These are phyloP conservation scores for Komagataella pseudopastoris DNA, from an alignment of 805 yeast genomes.

Conservation along the genomic window DNA sequence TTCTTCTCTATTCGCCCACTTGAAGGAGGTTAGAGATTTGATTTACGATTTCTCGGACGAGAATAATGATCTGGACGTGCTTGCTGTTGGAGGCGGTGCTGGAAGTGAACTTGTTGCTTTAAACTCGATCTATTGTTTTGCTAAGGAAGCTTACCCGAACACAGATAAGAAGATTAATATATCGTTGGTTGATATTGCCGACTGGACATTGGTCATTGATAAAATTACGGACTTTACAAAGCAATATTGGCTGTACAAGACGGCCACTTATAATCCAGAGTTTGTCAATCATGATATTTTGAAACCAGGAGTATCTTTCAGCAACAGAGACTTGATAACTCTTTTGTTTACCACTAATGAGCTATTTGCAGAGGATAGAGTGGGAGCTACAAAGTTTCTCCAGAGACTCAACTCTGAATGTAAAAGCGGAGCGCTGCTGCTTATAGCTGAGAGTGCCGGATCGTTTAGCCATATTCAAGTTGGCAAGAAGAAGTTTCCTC, in stretches of 20 bases:
- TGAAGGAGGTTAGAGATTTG: slow-evolving; percentile 7
- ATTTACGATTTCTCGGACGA: slow-evolving; percentile 6
- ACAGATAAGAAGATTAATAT: slow-evolving; percentile 11
- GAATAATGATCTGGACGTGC: slow-evolving; percentile 18
- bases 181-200: slow-evolving; percentile 61
- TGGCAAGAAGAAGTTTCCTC: slow-evolving; percentile 70
- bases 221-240: slow-evolving; percentile 1
- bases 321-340: slow-evolving; percentile 40
- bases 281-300: slow-evolving; percentile 24
- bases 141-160: neutral
- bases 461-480: slow-evolving; percentile 71
- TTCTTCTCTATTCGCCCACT: slow-evolving; percentile 44
- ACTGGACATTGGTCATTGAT: slow-evolving; percentile 49
- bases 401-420: slow-evolving; percentile 39
- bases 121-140: slow-evolving; percentile 32
- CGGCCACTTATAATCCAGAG: slow-evolving; percentile 14
- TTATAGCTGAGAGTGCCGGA: slow-evolving; percentile 83
- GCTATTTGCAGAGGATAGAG: slow-evolving; percentile 55
- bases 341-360: slow-evolving; percentile 81
- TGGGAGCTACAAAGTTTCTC: slow-evolving; percentile 45
- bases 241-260: slow-evolving; percentile 1
- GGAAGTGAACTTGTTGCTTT: slow-evolving; percentile 67
- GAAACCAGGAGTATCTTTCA: slow-evolving; percentile 14
- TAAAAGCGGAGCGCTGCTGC: slow-evolving; percentile 38
- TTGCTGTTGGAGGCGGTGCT: slow-evolving; percentile 85